These are phyloP conservation scores for Agrocybe praecox DNA, from an alignment of 768 basidiomycete genomes.

Conservation along the genomic window DNA sequence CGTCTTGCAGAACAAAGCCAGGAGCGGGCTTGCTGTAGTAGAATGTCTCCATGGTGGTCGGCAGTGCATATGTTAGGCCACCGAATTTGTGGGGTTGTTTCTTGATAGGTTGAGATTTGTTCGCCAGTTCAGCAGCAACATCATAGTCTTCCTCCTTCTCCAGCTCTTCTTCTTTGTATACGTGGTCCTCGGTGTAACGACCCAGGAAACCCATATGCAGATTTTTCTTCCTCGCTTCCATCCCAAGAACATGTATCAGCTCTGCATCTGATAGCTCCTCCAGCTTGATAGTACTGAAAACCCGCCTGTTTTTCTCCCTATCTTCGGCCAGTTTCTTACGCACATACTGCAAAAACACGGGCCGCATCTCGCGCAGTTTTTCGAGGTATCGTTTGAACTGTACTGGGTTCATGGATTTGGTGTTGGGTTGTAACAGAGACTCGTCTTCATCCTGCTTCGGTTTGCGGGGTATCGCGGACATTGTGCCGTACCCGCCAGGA, in stretches of 20 bases:
- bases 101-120: slow-evolving; percentile 44
- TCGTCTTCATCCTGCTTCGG: not conserved
- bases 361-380: slow-evolving; percentile 58
- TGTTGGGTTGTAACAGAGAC: slow-evolving; percentile 40
- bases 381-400: slow-evolving; percentile 63
- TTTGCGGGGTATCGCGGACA: not conserved
- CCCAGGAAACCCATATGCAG: slow-evolving; percentile 24
- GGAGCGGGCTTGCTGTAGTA: slow-evolving; percentile 54
- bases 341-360: slow-evolving; percentile 55
- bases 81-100: slow-evolving; percentile 66
- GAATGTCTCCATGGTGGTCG: slow-evolving; percentile 54
- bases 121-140: slow-evolving; percentile 11
- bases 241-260: slow-evolving; percentile 12
- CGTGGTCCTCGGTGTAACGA: slow-evolving; percentile 15
- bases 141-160: slow-evolving; percentile 7
- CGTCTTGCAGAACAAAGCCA: slow-evolving; percentile 55
- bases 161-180: slow-evolving; percentile 9
- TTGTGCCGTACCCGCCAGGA: slow-evolving; percentile 23
- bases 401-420: slow-evolving; percentile 58
- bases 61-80: slow-evolving; percentile 61
- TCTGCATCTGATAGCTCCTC: slow-evolving; percentile 12
- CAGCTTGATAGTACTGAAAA: slow-evolving; percentile 1
- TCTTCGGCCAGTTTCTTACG: slow-evolving; percentile 17
- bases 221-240: slow-evolving; percentile 10
- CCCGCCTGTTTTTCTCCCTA: slow-evolving; percentile 12